Evolutionary conservation across 352 stramenopile genomes (phyloP), one percentile per base, ranked within the genome.

Genomic region (Globisporangium middletonii): DNA sequence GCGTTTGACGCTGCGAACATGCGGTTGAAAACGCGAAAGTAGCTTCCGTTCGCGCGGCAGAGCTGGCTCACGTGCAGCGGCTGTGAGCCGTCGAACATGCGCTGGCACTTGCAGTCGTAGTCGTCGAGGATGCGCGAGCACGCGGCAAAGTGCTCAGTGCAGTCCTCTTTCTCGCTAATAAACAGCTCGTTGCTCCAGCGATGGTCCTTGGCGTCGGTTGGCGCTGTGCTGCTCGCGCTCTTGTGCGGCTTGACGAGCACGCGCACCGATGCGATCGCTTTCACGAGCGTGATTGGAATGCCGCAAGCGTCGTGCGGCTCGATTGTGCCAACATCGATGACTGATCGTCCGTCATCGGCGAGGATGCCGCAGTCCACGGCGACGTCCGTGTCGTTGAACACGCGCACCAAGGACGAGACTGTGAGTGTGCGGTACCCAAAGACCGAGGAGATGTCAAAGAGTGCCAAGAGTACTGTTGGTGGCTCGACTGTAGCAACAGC

Each of bases 151-250:
- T 73, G 72, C n/a, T 89, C 68, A 2, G 62, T 71, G n/a, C 56
- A 76, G 13, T 79, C 72, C 55, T 89, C 76, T 42, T 78, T 84
- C 11, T 88, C 75, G 26, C 73, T 84, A 55, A 94, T 80, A 41
- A 92, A 76, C 16, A 92, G 46, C 15, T 90, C 81, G 48, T 91
- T 89, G 55, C 83, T 94, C 81, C 83, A 92, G n/a, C 82, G 80
- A 48, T 93, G 73, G 1, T 83, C 71, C 53, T 69, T 62, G 43
- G 18, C n/a, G n/a, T n/a, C n/a, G n/a, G n/a, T n/a, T n/a, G n/a
- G n/a, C n/a, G n/a, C n/a, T n/a, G n/a, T 43, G 11, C 30, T 6
- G 26, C 37, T 27, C 19, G 60, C 15, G 23, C 16, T 35, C 28
- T 65, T 56, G 30, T 85, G 76, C 3, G 80, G 80, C 15, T 79